Percentiles rank a stretch among this genome's conserved stretches.
These are phyloP conservation scores for Neofusicoccum sp. DNA, from an alignment of 2,329 filamentous ascomycete species.

Conservation along the genomic window DNA sequence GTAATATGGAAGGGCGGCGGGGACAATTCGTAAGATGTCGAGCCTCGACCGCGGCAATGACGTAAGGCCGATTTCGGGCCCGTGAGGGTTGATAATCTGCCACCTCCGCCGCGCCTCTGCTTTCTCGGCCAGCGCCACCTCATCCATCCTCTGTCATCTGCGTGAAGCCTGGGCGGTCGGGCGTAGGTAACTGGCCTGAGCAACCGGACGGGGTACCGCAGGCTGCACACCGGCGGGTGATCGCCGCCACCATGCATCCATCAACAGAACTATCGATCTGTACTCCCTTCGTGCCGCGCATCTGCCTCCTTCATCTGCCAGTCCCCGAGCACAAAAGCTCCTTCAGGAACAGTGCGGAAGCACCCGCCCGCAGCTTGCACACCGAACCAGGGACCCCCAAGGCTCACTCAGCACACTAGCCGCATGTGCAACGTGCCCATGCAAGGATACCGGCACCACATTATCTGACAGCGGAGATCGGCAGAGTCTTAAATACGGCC, in stretches of 20 bases:
- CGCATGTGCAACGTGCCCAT: background rate
- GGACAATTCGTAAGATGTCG: constrained; percentile 1
- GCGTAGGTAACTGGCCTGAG: background rate
- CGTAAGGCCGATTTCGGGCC: constrained; percentile 19
- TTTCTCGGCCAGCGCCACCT: too few species aligned
- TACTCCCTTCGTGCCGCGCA: background rate
- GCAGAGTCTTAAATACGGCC: background rate
- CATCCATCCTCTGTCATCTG: too few species aligned
- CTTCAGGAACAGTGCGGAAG: background rate
- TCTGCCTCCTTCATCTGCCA: background rate
- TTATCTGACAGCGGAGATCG: background rate
- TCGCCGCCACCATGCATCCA: background rate
- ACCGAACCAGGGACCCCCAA: background rate
- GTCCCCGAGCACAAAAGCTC: too few species aligned
- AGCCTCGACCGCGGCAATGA: constrained; percentile 16
- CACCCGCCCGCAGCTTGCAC: background rate
- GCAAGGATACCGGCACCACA: background rate
- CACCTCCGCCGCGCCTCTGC: background rate
- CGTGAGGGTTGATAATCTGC: constrained; percentile 3
- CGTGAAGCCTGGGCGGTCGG: too few species aligned
- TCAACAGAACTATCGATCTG: background rate
- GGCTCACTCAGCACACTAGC: background rate
- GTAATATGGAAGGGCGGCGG: background rate
- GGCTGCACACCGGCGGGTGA: background rate
- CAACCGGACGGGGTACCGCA: background rate